Evolutionary conservation across 1,284 basidiomycete species (phyloP), one percentile per base, ranked within the genome.

Genomic region (Moniliophthora roreri): DNA sequence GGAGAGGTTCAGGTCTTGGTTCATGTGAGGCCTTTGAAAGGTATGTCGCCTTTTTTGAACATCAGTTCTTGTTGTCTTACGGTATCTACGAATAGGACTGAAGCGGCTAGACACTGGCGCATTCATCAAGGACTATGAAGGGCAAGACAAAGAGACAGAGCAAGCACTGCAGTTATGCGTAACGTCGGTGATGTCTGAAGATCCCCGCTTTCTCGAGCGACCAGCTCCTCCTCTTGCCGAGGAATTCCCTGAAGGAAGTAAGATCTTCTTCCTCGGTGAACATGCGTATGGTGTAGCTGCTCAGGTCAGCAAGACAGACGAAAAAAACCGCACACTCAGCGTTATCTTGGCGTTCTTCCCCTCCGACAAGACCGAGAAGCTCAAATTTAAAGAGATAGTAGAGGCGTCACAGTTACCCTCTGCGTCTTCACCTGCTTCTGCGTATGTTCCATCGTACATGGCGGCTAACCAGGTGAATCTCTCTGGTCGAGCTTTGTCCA

Each of bases 211-310:
- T 69, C 51, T 91, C n/a, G 93, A 93, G 69, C 78, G 84, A 63
- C 84, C 84, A 6, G 85, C 96, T 0, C 89, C 93, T 2, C 86
- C 93, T 0, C 73, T 98, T 34, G 79, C 82, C 0, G 87, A 93
- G 51, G 97, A 99, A 68, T 98, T 94, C 73, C 95, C 95, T 0
- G 84, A 85, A 1, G 91, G 91, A 9, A 90, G 86, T 66, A 93
- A 89, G 63, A 90, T 98, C 39, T 97, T 99, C 73, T 99, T 98
- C 84, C 80, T 99, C 5, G 95, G 95, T 18, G 86, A 90, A 59
- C 87, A 93, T 62, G 91, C 90, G 0, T 99, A 97, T 66, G 97
- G 97, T n/a, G 87, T 91, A 4, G 94, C 97, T 5, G 94, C 94
- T 0, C 91, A 94, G 63, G 93, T 99, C 26, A 46, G 26, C 44